These are phyloP conservation scores for Zasmidium angulare DNA, from an alignment of 2,329 filamentous ascomycete species.

Conservation along the genomic window DNA sequence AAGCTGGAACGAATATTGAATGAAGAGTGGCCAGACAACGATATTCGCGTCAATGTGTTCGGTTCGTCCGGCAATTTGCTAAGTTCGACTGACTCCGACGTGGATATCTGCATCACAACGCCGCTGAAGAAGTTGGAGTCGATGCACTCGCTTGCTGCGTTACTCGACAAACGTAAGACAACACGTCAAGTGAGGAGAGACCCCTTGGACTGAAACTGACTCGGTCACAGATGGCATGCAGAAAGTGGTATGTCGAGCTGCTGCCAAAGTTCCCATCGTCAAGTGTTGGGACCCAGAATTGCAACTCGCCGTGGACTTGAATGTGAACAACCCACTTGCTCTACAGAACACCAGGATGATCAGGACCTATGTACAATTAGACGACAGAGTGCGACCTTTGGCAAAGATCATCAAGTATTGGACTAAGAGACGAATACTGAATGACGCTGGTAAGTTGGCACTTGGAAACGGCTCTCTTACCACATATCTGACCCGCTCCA, in stretches of 20 bases:
- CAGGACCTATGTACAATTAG: slow-evolving; percentile 90
- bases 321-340: slow-evolving; percentile 94
- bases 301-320: slow-evolving; percentile 90
- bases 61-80: slow-evolving; percentile 96
- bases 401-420: slow-evolving; percentile 98
- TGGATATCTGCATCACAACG: slow-evolving; percentile 97
- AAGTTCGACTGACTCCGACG: slow-evolving; percentile 94
- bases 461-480: not conserved
- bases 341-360: slow-evolving; percentile 98
- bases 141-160: slow-evolving; percentile 85
- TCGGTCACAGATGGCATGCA: slow-evolving; percentile 81
- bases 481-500: slow-evolving; percentile 39
- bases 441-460: slow-evolving; percentile 78
- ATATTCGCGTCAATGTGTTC: slow-evolving; percentile 90
- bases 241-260: slow-evolving; percentile 89
- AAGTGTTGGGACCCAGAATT: slow-evolving; percentile 98
- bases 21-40: slow-evolving; percentile 83
- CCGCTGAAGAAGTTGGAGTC: slow-evolving; percentile 82
- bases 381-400: slow-evolving; percentile 83
- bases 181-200: not conserved
- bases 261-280: slow-evolving; percentile 95
- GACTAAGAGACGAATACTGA: slow-evolving; percentile 88
- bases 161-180: slow-evolving; percentile 54
- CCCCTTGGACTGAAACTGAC: slow-evolving; percentile 22
- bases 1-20: slow-evolving; percentile 90